Evolutionary conservation across 2,329 filamentous ascomycete genomes (phyloP).

Genomic region (Talaromyces sp.): DNA sequence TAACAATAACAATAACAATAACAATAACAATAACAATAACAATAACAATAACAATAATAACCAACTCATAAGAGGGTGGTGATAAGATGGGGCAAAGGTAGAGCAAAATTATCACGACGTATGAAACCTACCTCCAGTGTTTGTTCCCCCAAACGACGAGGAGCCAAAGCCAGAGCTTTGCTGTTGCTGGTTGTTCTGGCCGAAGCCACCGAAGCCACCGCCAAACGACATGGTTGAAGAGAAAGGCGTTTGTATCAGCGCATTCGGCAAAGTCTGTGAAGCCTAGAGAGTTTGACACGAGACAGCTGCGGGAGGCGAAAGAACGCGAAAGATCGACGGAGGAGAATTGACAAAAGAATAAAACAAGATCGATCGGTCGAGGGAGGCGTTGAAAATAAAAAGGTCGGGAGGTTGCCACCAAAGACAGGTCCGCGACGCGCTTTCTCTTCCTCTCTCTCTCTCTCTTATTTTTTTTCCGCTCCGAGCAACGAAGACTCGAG

Average conservation of each 20-base stretch:
- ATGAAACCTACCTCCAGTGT: conserved; percentile 32
- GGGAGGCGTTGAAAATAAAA: background rate
- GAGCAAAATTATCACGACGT: conserved; percentile 5
- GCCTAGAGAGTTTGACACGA: background rate
- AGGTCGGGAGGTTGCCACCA: background rate
- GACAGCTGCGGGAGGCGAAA: background rate
- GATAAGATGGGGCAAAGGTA: conserved; percentile 11
- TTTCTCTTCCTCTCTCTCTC: background rate
- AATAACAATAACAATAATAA: background rate
- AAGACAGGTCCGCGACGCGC: conserved; percentile 10
- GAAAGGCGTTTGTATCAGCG: conserved; percentile 19
- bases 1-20: background rate
- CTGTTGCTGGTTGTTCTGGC: conserved; percentile 48
- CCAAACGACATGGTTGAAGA: conserved; percentile 36
- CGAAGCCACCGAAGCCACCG: conserved; percentile 51
- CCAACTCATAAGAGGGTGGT: background rate
- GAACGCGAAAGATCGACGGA: background rate
- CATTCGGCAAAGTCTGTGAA: conserved; percentile 20
- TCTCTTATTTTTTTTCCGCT: background rate
- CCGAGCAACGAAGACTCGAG: background rate
- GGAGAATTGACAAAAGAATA: background rate
- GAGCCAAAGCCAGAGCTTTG: conserved; percentile 38
- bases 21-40: background rate
- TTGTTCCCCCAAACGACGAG: conserved; percentile 29
- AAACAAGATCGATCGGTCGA: background rate